Evolutionary conservation across 2,329 filamentous ascomycete species (phyloP).

Genomic region (Nannizziopsis arthrosporioides): DNA sequence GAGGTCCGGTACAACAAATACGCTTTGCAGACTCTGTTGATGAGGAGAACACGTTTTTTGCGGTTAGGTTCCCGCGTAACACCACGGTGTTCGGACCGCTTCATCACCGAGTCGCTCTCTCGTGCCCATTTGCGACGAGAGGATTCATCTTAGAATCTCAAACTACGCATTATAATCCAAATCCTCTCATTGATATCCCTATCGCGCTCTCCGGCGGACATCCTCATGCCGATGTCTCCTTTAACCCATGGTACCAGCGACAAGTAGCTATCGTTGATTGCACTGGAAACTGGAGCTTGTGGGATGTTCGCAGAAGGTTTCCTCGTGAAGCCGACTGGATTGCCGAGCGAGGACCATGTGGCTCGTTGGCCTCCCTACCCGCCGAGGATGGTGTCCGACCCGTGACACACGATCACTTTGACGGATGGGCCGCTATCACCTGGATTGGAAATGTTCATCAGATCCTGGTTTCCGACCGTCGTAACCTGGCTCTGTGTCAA

Average conservation of each 20-base stretch:
- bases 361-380: constrained; percentile 21
- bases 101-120: constrained; percentile 24
- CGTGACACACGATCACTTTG: constrained; percentile 21
- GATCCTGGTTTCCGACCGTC: constrained; percentile 44
- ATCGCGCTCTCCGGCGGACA: constrained; percentile 35
- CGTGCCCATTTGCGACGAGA: constrained; percentile 16
- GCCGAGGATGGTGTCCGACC: constrained; percentile 10
- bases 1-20: constrained; percentile 44
- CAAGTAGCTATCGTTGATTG: constrained; percentile 47
- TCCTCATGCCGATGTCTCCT: constrained; percentile 44
- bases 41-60: constrained; percentile 36
- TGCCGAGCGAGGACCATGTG: constrained; percentile 21
- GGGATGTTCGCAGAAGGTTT: constrained; percentile 30
- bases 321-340: constrained; percentile 22
- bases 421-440: constrained; percentile 36
- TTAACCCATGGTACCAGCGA: constrained; percentile 49
- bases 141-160: constrained; percentile 11
- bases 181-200: constrained; percentile 36
- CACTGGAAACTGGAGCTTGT: constrained; percentile 43
- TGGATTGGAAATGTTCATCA: constrained; percentile 30
- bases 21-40: constrained; percentile 39
- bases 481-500: constrained; percentile 29
- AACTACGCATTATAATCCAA: constrained; percentile 35
- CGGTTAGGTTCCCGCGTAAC: constrained; percentile 37
- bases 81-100: constrained; percentile 40